Conservation (phyloP, 176 grass and related monocot genomes). For the Pharus latifolius region DNA sequence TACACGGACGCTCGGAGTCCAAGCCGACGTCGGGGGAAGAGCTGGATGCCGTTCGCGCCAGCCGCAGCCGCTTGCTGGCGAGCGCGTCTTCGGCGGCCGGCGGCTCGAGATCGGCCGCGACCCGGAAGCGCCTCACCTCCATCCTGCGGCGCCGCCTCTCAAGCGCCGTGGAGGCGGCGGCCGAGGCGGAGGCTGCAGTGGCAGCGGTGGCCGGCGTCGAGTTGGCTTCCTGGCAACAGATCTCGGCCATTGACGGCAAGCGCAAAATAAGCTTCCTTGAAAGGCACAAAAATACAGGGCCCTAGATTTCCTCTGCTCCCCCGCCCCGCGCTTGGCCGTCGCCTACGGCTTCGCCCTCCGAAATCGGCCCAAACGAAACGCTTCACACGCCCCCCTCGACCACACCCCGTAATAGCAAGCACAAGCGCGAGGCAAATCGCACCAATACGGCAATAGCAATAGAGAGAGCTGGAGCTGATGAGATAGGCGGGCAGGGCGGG, state of each 20-base stretch:
- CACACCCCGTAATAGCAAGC: not conserved
- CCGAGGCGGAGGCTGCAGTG: not conserved
- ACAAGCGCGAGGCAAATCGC: slow-evolving; percentile 10
- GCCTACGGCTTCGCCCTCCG: not conserved
- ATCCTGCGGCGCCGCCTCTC: slow-evolving; percentile 38
- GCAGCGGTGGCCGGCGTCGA: slow-evolving; percentile 19
- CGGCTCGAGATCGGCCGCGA: slow-evolving; percentile 21
- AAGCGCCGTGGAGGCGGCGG: slow-evolving; percentile 26
- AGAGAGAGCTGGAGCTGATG: not conserved
- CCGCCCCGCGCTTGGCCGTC: slow-evolving; percentile 6
- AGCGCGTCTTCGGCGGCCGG: slow-evolving; percentile 13
- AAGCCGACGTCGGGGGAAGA: not conserved
- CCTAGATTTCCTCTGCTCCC: not conserved
- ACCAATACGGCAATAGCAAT: slow-evolving; percentile 21
- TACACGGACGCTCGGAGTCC: not conserved
- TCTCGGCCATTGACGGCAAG: slow-evolving; percentile 41
- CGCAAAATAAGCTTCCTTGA: not conserved
- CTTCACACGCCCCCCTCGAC: not conserved
- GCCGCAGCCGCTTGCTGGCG: slow-evolving; percentile 14
- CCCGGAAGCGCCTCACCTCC: slow-evolving; percentile 28
- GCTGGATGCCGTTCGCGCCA: slow-evolving; percentile 14
- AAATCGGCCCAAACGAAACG: not conserved
- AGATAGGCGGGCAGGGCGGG: not conserved
- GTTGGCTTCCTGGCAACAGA: slow-evolving; percentile 58
- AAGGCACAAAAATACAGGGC: not conserved